These are phyloP conservation scores for Stephania cephalantha DNA, from an alignment of 164 flowering plant species.

Conservation along the genomic window DNA sequence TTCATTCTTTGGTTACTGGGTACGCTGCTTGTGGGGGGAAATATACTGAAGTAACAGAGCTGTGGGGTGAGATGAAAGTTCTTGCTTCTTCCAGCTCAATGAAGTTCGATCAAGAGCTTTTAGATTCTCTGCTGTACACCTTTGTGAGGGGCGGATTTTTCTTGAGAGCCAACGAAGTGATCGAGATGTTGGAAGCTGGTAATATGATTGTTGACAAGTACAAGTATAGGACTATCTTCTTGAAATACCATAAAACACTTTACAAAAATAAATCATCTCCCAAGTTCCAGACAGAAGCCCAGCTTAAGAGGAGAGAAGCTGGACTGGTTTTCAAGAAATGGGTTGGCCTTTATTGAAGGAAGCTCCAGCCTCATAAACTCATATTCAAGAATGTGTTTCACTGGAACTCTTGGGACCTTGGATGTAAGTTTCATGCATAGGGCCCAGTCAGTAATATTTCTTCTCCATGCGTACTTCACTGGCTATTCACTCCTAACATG, in stretches of 20 bases:
- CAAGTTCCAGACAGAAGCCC: conserved; percentile 75
- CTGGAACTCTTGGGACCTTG: background rate
- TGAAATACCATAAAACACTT: conserved; percentile 82
- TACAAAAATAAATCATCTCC: conserved; percentile 78
- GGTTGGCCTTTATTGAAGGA: conserved; percentile 44
- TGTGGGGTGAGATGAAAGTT: conserved; percentile 97
- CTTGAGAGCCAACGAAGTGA: conserved; percentile 80
- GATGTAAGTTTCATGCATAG: background rate
- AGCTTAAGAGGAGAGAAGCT: conserved; percentile 74
- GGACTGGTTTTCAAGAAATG: conserved; percentile 75
- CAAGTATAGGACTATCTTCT: conserved; percentile 69
- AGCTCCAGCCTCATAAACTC: background rate
- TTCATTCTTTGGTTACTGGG: conserved; percentile 88
- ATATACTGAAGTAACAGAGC: conserved; percentile 73
- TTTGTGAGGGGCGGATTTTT: conserved; percentile 97
- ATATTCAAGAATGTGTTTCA: background rate
- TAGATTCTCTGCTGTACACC: conserved; percentile 80
- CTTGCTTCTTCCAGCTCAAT: conserved; percentile 48
- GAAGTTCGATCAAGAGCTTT: conserved; percentile 86
- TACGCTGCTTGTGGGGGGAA: conserved; percentile 91
- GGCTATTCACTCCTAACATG: background rate
- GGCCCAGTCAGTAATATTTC: background rate
- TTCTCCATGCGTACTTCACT: background rate
- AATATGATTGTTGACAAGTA: conserved; percentile 86
- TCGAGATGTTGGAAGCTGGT: conserved; percentile 74